Evolutionary conservation across 495 filamentous ascomycete genomes (phyloP), one percentile per base, ranked within the genome.

Genomic region (Aspergillus baeticus): DNA sequence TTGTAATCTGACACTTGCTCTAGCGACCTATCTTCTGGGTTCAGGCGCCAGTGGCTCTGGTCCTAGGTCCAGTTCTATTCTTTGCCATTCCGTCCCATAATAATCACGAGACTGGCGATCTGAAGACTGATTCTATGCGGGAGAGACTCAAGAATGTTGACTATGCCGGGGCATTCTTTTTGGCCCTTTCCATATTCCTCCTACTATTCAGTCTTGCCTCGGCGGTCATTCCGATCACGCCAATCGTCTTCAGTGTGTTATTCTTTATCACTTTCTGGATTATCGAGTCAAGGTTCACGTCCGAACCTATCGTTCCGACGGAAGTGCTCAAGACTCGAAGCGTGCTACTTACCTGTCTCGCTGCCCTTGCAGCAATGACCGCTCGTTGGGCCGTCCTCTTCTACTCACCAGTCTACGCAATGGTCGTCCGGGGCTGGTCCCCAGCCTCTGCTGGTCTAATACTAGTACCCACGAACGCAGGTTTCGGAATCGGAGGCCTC

Each of bases 341-440:
- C 26, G 83, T 86, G 2, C 68, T 91, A 2, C 64, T 90, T 10
- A 86, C 84, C 10, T 91, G 87, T 61, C 46, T 91, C 14, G 77
- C 84, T 1, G 87, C 88, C 36, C 75, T 88, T 0, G 80, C 82
- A 23, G 80, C 88, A 62, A 91, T 91, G 88, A 83, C 87, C 68
- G 77, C 86, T 5, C 84, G 89, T 37, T 92, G 87, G 88, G 73
- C 76, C 5, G 78, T 92, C n/a, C 73, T 93, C 6, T 91, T 90
- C 69, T 92, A 87, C 72, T 78, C 84, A 0, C 89, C 89, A 0
- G 81, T 87, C 26, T 91, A 89, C 60, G 83, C 87, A 6, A 81
- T 92, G 51, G 84, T 87, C 3, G 84, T 92, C 0, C 81, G 82
- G 4, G 79, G 78, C 46, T 86, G 87, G 77, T 68, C 73, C 10